Evolutionary conservation across 805 yeast genomes (phyloP).

Genomic region (Metschnikowia hibisci): DNA sequence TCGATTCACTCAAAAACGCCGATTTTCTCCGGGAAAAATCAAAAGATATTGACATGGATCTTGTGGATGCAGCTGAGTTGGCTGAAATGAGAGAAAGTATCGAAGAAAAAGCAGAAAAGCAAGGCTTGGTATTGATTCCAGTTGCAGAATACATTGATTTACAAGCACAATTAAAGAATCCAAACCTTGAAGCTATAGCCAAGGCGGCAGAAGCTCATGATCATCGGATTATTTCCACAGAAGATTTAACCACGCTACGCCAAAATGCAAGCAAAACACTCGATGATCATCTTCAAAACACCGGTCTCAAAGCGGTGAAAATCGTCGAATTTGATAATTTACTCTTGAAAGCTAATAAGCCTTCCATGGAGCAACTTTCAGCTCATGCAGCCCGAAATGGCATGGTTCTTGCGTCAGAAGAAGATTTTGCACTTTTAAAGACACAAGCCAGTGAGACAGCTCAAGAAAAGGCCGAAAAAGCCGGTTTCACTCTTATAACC

Average conservation of each 20-base stretch:
- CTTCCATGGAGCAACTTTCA: constrained; percentile 25
- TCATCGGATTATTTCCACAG: constrained; percentile 5
- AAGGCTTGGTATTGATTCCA: constrained; percentile 13
- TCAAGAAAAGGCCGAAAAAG: constrained; percentile 8
- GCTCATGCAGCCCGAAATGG: constrained; percentile 28
- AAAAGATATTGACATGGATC: constrained; percentile 2
- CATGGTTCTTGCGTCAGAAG: constrained; percentile 23
- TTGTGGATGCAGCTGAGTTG: constrained; percentile 13
- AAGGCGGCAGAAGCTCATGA: constrained; percentile 11
- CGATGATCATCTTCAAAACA: constrained; percentile 14
- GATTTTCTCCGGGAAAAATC: constrained; percentile 9
- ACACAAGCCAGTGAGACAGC: constrained; percentile 5
- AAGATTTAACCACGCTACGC: constrained; percentile 7
- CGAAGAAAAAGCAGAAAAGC: constrained; percentile 18
- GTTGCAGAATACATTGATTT: constrained; percentile 13
- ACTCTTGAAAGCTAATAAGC: constrained; percentile 18
- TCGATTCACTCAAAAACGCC: constrained; percentile 4
- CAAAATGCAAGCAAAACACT: constrained; percentile 12
- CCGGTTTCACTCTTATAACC: constrained; percentile 4
- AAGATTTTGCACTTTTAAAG: constrained; percentile 21
- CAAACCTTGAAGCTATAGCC: constrained; percentile 7
- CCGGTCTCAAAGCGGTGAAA: constrained; percentile 8
- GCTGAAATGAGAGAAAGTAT: constrained; percentile 13
- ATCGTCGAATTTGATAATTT: constrained; percentile 22
- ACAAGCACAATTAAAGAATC: constrained; percentile 9